Evolutionary conservation across 257 asterid genomes (phyloP).

Genomic region (Solanum peruvianum): DNA sequence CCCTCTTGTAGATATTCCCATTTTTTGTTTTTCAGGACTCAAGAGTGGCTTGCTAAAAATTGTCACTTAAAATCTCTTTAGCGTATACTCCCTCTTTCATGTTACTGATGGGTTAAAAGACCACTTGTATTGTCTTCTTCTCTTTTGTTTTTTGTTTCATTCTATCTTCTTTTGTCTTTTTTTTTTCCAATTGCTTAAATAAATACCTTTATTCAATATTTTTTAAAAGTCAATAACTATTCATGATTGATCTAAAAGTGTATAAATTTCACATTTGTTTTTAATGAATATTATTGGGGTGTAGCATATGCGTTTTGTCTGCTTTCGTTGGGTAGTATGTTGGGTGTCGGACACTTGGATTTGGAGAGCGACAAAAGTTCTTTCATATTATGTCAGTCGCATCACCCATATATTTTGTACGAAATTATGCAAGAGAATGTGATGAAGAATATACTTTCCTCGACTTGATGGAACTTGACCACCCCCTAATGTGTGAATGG

Average conservation of each 20-base stretch:
- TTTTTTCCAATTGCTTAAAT: background rate
- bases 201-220: background rate
- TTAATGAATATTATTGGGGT: background rate
- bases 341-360: background rate
- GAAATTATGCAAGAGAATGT: background rate
- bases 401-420: background rate
- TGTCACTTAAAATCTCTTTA: background rate
- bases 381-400: background rate
- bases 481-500: background rate
- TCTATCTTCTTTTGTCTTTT: too few species aligned
- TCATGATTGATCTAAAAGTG: background rate
- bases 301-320: background rate
- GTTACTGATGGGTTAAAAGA: background rate
- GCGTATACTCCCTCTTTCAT: background rate
- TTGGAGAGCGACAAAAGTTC: background rate
- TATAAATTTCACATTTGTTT: background rate
- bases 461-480: background rate
- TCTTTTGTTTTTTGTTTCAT: background rate
- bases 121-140: background rate
- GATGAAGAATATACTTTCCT: too few species aligned
- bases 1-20: background rate
- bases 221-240: background rate
- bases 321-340: background rate
- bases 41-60: background rate
- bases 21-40: background rate